Evolutionary conservation across 179 eudicot species (phyloP).

Genomic region (Actinidia polygama): DNA sequence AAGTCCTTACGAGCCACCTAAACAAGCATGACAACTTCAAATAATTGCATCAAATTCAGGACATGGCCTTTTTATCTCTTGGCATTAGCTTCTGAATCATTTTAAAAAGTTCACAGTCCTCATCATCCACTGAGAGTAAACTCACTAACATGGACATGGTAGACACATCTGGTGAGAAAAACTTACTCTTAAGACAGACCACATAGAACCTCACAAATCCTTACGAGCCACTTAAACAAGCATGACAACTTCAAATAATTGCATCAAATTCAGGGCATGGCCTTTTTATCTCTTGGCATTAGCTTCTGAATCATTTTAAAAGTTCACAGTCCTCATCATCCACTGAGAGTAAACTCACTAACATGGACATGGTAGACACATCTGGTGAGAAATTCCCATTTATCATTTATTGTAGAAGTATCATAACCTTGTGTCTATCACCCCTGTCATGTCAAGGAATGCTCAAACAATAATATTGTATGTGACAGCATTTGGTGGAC

Average conservation of each 20-base stretch:
- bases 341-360: neutral
- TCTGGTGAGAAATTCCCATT: neutral
- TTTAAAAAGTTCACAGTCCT: neutral
- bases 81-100: neutral
- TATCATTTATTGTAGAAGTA: neutral
- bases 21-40: no score
- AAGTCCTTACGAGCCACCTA: no score
- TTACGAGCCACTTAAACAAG: no score
- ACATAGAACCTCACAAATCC: no score
- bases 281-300: neutral
- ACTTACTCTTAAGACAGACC: no score
- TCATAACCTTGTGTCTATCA: neutral
- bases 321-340: neutral
- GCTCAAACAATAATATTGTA: neutral
- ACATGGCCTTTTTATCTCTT: neutral
- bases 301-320: constrained; percentile 4
- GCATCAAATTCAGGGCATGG: neutral
- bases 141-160: neutral
- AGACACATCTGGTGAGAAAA: neutral
- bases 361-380: neutral
- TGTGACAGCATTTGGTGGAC: neutral
- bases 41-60: neutral
- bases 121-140: neutral
- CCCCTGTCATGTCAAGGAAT: neutral
- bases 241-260: no score